Base-by-base conservation (phyloP, 2,329 filamentous ascomycete species). In the Alternaria arbusti region DNA sequence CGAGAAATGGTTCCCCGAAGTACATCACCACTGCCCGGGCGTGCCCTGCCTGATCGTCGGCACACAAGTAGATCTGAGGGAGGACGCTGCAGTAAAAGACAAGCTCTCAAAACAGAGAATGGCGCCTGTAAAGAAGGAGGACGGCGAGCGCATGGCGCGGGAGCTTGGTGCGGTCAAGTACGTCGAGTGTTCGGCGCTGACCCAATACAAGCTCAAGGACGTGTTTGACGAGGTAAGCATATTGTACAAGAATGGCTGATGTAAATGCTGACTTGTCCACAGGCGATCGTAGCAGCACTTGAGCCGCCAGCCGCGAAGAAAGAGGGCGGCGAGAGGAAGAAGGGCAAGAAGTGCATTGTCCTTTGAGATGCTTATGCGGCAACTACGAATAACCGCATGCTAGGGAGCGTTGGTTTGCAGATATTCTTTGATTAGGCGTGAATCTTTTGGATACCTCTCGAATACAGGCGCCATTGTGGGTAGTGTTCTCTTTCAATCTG, bases 1-100 rank as follows among this genome's bases (percentile, higher is more conserved):
- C 76, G 95, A 97, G 86, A 97, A 97, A 83, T 97, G 94, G 95
- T 97, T 97, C 76, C 96, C 96, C 49, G 96, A 99, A 83, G 96
- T 99, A 46, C 94, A 97, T 81, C 96, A 99, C 83, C 96, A 99
- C 84, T 99, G 96, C 80, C 96, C 96, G 17, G 96, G 96, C 69
- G 96, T 99, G 40, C 96, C 96, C 57, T 98, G 96, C 86, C 86
- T 99, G 70, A 97, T 99, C 71, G 96, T 99, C 65, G 96, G 96
- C 74, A 99, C 96, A 23, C 96, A 99, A 84, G 94, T 95, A 67
- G 96, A 99, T 89, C 86, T 99, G 82, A 87, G 96, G 77, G 94
- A 98, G 69, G 96, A 98, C 74, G 84, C 88, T 2, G 90, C 89
- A 69, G 95, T 98, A 46, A 87, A 90, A 70, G 94, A 97, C 74